Evolutionary conservation across 257 asterid species (phyloP).

Genomic region (Solanum peruvianum): DNA sequence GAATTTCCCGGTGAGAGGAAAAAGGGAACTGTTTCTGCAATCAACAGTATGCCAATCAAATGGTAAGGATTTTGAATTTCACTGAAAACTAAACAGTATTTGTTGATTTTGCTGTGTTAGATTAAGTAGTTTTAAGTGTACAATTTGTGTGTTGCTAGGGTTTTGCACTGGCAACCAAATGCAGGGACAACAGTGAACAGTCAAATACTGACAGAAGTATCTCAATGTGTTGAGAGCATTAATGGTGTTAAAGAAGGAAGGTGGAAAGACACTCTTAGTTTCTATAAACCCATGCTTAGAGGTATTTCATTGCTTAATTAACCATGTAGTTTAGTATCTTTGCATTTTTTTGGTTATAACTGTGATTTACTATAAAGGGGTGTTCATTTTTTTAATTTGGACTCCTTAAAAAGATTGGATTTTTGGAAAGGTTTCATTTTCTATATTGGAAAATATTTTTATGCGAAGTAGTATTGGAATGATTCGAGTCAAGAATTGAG

Average conservation of each 20-base stretch:
- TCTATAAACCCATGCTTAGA: constrained; percentile 66
- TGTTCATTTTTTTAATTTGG: neutral
- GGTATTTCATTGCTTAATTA: constrained; percentile 23
- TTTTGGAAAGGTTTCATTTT: neutral
- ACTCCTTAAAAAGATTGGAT: neutral
- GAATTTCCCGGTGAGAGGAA: neutral
- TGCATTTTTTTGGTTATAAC: neutral
- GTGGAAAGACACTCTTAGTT: constrained; percentile 83
- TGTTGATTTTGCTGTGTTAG: neutral
- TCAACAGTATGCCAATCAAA: neutral
- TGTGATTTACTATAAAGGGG: neutral
- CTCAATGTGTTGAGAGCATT: constrained; percentile 86
- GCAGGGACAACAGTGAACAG: constrained; percentile 77
- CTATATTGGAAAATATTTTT: neutral
- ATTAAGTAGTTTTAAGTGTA: neutral
- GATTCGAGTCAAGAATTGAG: neutral
- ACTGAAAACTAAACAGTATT: neutral
- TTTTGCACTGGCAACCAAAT: constrained; percentile 94
- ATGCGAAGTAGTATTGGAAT: neutral
- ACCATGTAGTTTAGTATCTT: neutral
- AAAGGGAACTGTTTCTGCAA: neutral
- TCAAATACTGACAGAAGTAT: constrained; percentile 79
- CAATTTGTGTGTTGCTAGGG: constrained; percentile 31
- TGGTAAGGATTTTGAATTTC: neutral
- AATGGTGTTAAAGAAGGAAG: constrained; percentile 89